phyloP scores from a whole-genome alignment of 2,329 filamentous ascomycete species.

The Alternaria sp. region DNA sequence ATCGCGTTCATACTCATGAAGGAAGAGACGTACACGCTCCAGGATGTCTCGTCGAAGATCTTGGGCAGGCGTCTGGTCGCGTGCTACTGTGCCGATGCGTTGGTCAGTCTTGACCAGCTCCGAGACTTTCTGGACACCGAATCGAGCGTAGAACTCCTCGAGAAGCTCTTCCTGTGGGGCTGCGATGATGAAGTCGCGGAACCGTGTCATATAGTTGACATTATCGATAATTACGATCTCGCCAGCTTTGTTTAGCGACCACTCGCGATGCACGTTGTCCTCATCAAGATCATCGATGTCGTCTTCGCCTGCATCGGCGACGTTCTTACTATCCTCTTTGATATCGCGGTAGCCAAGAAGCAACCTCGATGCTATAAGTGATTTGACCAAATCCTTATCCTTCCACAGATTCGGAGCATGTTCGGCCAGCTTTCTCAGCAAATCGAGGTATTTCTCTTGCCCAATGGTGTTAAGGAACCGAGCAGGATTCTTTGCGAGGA shows the following conservation, averaged over 20 bases:
- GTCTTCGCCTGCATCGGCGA: slow-evolving; percentile 42
- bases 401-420: slow-evolving; percentile 72
- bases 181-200: slow-evolving; percentile 82
- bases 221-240: slow-evolving; percentile 73
- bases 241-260: slow-evolving; percentile 74
- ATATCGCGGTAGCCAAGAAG: slow-evolving; percentile 81
- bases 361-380: slow-evolving; percentile 77
- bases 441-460: slow-evolving; percentile 82
- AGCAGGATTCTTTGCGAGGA: slow-evolving; percentile 84
- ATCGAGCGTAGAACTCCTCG: slow-evolving; percentile 81
- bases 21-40: slow-evolving; percentile 86
- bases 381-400: slow-evolving; percentile 78
- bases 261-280: slow-evolving; percentile 66
- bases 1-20: slow-evolving; percentile 81
- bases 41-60: slow-evolving; percentile 80
- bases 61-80: slow-evolving; percentile 72
- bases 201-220: slow-evolving; percentile 72
- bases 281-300: slow-evolving; percentile 56
- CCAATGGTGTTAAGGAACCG: slow-evolving; percentile 81
- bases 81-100: slow-evolving; percentile 69
- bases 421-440: slow-evolving; percentile 82
- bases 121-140: slow-evolving; percentile 80
- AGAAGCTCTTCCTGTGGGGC: slow-evolving; percentile 88
- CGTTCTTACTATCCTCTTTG: slow-evolving; percentile 61
- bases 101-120: slow-evolving; percentile 79